Evolutionary conservation across 345 rosid genomes (phyloP).

Genomic region (Eucalyptus dawsonii): DNA sequence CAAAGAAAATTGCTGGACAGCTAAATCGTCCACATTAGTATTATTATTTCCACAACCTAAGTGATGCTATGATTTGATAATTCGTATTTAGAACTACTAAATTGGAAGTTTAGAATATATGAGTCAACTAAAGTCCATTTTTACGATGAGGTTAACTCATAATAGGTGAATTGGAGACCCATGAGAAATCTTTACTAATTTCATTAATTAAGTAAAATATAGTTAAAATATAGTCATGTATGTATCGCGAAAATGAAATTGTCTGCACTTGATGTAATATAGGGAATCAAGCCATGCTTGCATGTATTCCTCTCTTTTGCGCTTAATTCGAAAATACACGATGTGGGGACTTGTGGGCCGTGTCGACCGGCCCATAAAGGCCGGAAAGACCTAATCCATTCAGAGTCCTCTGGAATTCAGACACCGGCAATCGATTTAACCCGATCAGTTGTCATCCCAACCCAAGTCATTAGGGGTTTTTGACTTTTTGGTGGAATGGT

Average conservation of each 20-base stretch:
- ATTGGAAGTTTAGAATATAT: neutral
- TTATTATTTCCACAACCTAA: neutral
- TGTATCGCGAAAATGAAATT: neutral
- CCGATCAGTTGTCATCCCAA: neutral
- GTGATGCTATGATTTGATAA: neutral
- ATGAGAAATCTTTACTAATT: neutral
- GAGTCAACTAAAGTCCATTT: neutral
- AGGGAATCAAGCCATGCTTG: neutral
- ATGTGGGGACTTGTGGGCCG: neutral
- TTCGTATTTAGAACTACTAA: neutral
- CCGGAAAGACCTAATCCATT: neutral
- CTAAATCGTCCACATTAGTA: neutral
- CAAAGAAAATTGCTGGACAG: no score
- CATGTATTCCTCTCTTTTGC: neutral
- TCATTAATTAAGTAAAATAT: neutral
- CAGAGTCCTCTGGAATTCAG: neutral
- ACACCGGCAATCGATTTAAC: neutral
- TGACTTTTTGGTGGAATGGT: neutral
- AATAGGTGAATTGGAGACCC: neutral
- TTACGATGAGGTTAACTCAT: neutral
- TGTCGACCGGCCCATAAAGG: neutral
- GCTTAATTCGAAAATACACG: neutral
- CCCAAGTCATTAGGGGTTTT: neutral
- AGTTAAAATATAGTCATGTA: neutral
- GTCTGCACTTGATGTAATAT: neutral